Evolutionary conservation across 148 eudicot species (phyloP).

Genomic region (Vaccinium corymbosum): DNA sequence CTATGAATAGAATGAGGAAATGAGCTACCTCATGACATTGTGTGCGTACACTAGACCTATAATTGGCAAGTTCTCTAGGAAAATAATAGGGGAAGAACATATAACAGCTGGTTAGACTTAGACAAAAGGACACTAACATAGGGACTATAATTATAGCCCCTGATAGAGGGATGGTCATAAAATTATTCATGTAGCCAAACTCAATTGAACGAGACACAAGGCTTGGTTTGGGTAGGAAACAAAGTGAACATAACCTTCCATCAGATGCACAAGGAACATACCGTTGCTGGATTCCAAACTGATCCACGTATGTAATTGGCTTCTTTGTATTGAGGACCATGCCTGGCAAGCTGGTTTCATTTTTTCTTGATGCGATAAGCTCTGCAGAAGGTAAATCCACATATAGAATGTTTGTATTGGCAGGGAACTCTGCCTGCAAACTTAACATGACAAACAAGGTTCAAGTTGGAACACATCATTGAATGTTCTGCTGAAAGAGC

Average conservation of each 20-base stretch:
- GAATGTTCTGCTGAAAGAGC: constrained; percentile 9
- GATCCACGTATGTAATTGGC: constrained; percentile 66
- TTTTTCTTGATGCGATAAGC: constrained; percentile 68
- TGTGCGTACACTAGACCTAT: neutral
- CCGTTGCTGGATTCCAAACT: constrained; percentile 79
- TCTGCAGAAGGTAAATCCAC: constrained; percentile 86
- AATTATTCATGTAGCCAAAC: neutral
- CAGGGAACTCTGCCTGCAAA: constrained; percentile 83
- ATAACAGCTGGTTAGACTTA: neutral
- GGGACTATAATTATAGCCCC: neutral
- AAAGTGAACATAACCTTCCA: neutral
- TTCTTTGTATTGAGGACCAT: constrained; percentile 86
- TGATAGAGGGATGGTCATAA: neutral
- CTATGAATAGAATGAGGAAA: neutral
- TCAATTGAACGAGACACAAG: neutral
- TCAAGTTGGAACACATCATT: constrained; percentile 19
- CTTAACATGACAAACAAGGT: constrained; percentile 41
- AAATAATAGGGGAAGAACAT: neutral
- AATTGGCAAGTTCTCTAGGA: neutral
- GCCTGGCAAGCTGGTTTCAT: constrained; percentile 80
- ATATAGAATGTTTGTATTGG: constrained; percentile 93
- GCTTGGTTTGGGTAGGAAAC: neutral
- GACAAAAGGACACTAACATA: neutral
- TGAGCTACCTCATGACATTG: neutral
- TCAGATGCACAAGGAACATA: constrained; percentile 22